Evolutionary conservation across 2,329 filamentous ascomycete species (phyloP), one percentile per base, ranked within the genome.

Genomic region (Macrophomina phaseolina): DNA sequence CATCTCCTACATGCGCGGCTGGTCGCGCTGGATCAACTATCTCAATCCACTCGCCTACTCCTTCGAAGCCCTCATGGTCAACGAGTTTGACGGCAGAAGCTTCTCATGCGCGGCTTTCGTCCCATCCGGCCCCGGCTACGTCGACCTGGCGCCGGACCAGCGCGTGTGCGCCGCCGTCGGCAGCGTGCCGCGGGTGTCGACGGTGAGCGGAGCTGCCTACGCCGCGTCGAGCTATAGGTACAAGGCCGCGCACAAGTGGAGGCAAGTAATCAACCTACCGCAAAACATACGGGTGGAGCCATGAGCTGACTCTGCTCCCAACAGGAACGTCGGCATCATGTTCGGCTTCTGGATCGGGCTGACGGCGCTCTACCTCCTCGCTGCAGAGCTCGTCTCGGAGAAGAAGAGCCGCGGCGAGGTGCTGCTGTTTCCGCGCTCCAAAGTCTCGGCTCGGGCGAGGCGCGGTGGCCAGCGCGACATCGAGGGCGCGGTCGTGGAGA

Each of bases 11-110:
- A 95, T 93, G 90, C 84, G 91, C 6, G 86, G 82, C 1, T 97
- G 92, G 91, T 91, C 90, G 71, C 85, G 89, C 68, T 97, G 93
- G 93, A 87, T 96, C 68, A 91, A 90, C 75, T 94, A 92, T 75
- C 81, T 94, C 45, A 89, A 95, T 69, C 91, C 92, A 3, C 84
- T 96, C 11, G 88, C 87, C 1, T 96, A 95, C 70, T 88, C 88
- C 0, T 97, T 96, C 73, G 92, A 96, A 76, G 82, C 88, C 0
- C 83, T 96, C 34, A 90, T 94, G 85, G 85, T 92, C 70, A 96
- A 96, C 78, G 93, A 60, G 77, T 38, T 38, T 12, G 36, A 8
- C 6, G 36, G 36, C 36, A 7, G 36, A 12, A 12, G 11, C 11
- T 38, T 38, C 11, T 7, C 11, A 2, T 38, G 36, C 36, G 6